Evolutionary conservation across 208 protist genomes (phyloP).

Genomic region (Trypanosoma melophagium): DNA sequence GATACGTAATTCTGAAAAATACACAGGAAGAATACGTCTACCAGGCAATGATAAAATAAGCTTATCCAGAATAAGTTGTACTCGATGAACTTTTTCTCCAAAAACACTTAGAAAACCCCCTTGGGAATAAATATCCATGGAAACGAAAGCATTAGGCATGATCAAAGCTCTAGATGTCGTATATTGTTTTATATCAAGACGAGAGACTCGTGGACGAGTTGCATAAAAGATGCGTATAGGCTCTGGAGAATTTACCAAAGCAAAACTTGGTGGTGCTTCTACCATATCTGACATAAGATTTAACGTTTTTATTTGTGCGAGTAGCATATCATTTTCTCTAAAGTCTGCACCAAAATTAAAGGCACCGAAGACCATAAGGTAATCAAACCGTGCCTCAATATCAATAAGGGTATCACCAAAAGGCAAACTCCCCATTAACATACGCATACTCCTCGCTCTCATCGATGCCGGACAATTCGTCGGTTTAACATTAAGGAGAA

Average conservation of each 20-base stretch:
- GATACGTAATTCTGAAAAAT: conserved; percentile 41
- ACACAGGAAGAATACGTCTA: conserved; percentile 35
- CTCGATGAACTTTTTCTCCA: conserved; percentile 40
- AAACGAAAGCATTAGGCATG: conserved; percentile 55
- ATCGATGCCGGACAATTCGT: conserved; percentile 23
- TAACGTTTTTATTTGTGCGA: conserved; percentile 46
- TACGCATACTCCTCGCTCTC: conserved; percentile 43
- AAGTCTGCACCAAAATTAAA: conserved; percentile 59
- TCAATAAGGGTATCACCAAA: conserved; percentile 60
- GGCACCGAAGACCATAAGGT: conserved; percentile 58
- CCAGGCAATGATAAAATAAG: conserved; percentile 30
- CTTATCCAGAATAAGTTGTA: conserved; percentile 55
- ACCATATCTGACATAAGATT: conserved; percentile 69
- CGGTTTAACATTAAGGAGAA: conserved; percentile 52
- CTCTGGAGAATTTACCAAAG: conserved; percentile 32
- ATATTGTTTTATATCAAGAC: conserved; percentile 63
- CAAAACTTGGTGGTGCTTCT: conserved; percentile 49
- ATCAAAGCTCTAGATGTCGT: conserved; percentile 54
- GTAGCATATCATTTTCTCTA: conserved; percentile 50
- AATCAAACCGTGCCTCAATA: conserved; percentile 68
- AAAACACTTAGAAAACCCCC: conserved; percentile 66
- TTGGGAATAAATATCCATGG: conserved; percentile 62
- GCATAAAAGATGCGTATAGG: conserved; percentile 64
- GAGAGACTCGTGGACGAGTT: conserved; percentile 42
- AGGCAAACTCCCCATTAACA: conserved; percentile 51